A percentile compares a stretch with the other conserved stretches of the same genome.
Evolutionary conservation across 2,329 filamentous ascomycete species (phyloP).

Genomic region (Grosmannia serpens): DNA sequence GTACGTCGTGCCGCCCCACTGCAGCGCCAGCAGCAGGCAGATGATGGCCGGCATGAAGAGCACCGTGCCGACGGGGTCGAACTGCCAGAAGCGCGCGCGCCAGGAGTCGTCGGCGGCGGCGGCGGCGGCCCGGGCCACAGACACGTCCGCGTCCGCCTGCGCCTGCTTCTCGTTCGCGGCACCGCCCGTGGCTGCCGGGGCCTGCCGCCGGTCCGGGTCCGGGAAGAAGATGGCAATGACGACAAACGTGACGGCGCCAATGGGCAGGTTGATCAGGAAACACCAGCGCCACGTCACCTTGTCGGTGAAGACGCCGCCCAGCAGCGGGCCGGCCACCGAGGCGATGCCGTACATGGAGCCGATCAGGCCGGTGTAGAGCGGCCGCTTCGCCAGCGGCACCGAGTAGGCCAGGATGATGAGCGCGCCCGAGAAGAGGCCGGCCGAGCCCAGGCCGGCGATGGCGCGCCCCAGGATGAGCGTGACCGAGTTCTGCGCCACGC

Average conservation of each 20-base stretch:
- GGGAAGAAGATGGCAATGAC: conserved; percentile 13
- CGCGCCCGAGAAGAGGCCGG: conserved; percentile 27
- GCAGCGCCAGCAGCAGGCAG: conserved; percentile 31
- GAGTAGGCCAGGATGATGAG: conserved; percentile 21
- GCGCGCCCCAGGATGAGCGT: conserved; percentile 15
- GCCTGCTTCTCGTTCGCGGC: neutral
- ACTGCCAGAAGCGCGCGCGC: conserved; percentile 24
- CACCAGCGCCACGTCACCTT: conserved; percentile 22
- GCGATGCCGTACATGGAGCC: conserved; percentile 30
- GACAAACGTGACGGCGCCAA: conserved; percentile 16
- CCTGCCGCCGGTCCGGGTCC: neutral
- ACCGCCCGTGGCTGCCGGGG: neutral
- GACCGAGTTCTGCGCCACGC: conserved; percentile 13
- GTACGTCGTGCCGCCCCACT: conserved; percentile 28
- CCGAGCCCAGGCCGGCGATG: conserved; percentile 19
- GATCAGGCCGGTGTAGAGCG: conserved; percentile 21
- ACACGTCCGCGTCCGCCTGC: no score
- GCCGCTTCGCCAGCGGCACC: conserved; percentile 12
- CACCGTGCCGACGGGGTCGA: conserved; percentile 12
- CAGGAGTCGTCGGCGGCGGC: conserved; percentile 4
- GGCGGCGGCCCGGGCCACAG: neutral
- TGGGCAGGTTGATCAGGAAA: conserved; percentile 21
- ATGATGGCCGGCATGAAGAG: conserved; percentile 20
- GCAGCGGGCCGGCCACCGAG: conserved; percentile 14
- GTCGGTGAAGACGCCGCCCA: conserved; percentile 16